Conservation (phyloP, 129 eudicot species). For the Chrysanthemum lavandulifolium region DNA sequence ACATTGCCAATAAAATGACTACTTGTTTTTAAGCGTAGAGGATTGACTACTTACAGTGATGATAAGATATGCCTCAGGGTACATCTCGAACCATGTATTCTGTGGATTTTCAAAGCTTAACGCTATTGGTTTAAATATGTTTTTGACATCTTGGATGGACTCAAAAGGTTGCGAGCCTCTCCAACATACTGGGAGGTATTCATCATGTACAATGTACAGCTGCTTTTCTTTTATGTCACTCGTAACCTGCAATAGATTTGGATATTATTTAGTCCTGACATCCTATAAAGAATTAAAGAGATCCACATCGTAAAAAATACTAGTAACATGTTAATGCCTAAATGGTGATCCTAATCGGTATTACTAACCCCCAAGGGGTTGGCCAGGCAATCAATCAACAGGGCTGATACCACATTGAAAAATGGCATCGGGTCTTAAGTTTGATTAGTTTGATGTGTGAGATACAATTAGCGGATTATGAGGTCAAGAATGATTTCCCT, state of each 20-base stretch:
- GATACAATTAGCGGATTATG: not conserved
- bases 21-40: not conserved
- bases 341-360: not conserved
- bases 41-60: slow-evolving; percentile 14
- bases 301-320: not conserved
- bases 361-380: not conserved
- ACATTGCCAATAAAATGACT: not conserved
- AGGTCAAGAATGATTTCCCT: not conserved
- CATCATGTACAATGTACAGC: not conserved
- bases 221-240: not conserved
- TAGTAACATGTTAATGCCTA: not conserved
- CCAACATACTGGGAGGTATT: not conserved
- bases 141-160: slow-evolving; percentile 23
- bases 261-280: not conserved
- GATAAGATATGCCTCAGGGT: slow-evolving; percentile 19
- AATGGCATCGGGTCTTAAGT: not conserved
- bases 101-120: slow-evolving; percentile 11
- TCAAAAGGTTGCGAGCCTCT: not conserved
- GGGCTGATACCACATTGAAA: not conserved
- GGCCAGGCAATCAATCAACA: not conserved
- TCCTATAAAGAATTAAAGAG: not conserved
- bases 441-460: not conserved
- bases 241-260: not conserved
- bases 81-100: slow-evolving; percentile 13
- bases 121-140: slow-evolving; percentile 8